Conservation (phyloP, 2,329 filamentous ascomycete genomes). For the Exserohilum rostratum region DNA sequence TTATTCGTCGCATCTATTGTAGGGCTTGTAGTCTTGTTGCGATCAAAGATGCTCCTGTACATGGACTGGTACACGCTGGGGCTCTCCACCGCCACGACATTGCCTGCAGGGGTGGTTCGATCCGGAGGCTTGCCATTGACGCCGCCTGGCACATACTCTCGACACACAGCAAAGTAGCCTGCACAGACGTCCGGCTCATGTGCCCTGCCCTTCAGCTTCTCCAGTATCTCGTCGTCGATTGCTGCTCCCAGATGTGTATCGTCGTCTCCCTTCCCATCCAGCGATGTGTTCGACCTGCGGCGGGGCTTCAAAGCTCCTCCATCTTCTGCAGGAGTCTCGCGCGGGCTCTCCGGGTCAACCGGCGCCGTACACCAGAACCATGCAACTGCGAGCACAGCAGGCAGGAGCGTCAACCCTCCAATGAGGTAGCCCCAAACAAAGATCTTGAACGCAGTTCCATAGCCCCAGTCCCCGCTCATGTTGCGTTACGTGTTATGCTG, state of each 20-base stretch:
- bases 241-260: conserved; percentile 23
- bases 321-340: not conserved
- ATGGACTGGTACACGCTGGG: conserved; percentile 97
- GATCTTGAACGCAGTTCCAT: conserved; percentile 31
- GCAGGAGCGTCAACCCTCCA: conserved; percentile 32
- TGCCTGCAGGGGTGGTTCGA: conserved; percentile 78
- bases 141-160: conserved; percentile 89
- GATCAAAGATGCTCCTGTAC: conserved; percentile 94
- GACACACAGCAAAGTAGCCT: conserved; percentile 93
- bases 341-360: conserved; percentile 15
- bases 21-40: conserved; percentile 64
- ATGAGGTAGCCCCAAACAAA: conserved; percentile 37
- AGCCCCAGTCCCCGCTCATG: conserved; percentile 35
- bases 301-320: conserved; percentile 3
- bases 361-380: conserved; percentile 29
- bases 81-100: conserved; percentile 77
- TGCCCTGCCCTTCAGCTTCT: conserved; percentile 37
- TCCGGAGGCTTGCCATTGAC: conserved; percentile 93
- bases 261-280: conserved; percentile 17
- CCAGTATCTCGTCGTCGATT: conserved; percentile 31
- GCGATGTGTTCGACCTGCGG: conserved; percentile 20
- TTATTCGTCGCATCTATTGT: conserved; percentile 60
- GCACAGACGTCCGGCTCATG: conserved; percentile 80
- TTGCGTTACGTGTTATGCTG: conserved; percentile 25
- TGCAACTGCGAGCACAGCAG: conserved; percentile 20